Evolutionary conservation across 306 rosid species (phyloP).

Genomic region (Gillenia trifoliata): DNA sequence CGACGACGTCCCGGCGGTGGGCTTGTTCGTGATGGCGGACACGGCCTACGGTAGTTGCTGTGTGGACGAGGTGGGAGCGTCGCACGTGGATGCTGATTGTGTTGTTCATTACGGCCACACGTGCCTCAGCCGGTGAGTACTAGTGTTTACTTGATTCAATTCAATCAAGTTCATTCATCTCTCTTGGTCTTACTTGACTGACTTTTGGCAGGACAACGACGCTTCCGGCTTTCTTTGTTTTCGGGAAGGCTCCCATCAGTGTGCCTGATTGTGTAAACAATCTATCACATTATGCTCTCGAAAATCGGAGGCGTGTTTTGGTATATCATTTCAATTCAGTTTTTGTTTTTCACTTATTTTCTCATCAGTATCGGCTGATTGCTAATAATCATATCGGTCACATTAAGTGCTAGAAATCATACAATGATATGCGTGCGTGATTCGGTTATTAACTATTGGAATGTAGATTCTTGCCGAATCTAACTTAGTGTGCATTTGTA

Average conservation of each 20-base stretch:
- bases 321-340: constrained; percentile 27
- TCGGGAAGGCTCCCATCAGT: constrained; percentile 68
- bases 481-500: constrained; percentile 24
- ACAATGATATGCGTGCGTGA: not conserved
- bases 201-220: constrained; percentile 54
- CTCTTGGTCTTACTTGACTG: constrained; percentile 3
- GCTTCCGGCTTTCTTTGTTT: constrained; percentile 71
- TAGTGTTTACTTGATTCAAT: not conserved
- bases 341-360: not conserved
- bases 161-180: not conserved
- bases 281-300: constrained; percentile 32
- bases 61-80: constrained; percentile 91
- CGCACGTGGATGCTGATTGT: constrained; percentile 63
- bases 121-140: constrained; percentile 84
- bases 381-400: not conserved
- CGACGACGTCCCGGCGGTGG: constrained; percentile 30
- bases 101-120: constrained; percentile 91
- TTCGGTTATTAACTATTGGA: not conserved
- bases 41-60: constrained; percentile 90
- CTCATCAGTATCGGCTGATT: not conserved
- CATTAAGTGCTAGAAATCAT: not conserved
- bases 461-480: not conserved
- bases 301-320: constrained; percentile 50
- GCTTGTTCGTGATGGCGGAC: constrained; percentile 82
- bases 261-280: constrained; percentile 42